Percentiles rank a stretch among this genome's conserved stretches.
Conservation (phyloP, 2,329 filamentous ascomycete genomes). For the Thielaviopsis populi region DNA sequence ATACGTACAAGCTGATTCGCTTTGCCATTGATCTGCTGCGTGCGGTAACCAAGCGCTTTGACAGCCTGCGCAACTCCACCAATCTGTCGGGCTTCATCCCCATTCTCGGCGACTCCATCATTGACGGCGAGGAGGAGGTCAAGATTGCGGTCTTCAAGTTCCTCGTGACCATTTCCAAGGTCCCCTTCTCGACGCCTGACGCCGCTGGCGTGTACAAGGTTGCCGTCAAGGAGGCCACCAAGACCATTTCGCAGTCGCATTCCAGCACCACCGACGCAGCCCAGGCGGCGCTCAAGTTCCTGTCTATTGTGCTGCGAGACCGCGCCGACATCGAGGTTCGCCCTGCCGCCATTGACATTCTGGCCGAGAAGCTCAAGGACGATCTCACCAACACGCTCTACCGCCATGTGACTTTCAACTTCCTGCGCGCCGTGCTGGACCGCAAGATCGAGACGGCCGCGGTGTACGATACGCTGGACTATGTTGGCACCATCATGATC, state of each 20-base stretch:
- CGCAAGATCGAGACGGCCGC: constrained; percentile 72
- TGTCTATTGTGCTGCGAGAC: constrained; percentile 73
- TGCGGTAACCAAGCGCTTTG: constrained; percentile 72
- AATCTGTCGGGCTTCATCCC: constrained; percentile 80
- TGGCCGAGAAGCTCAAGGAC: constrained; percentile 67
- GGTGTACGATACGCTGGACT: constrained; percentile 83
- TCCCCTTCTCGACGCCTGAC: constrained; percentile 59
- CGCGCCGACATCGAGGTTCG: constrained; percentile 60
- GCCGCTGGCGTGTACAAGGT: constrained; percentile 52
- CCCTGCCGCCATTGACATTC: constrained; percentile 65
- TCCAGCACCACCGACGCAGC: constrained; percentile 71
- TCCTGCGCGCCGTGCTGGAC: constrained; percentile 73
- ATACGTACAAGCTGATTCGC: constrained; percentile 72
- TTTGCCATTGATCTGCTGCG: constrained; percentile 82
- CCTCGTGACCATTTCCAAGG: constrained; percentile 70
- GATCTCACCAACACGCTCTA: constrained; percentile 87
- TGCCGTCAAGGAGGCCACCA: constrained; percentile 72
- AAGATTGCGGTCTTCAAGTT: constrained; percentile 76
- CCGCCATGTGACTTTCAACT: constrained; percentile 88
- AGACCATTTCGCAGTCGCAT: constrained; percentile 59
- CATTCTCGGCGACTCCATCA: constrained; percentile 71
- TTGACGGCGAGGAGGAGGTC: constrained; percentile 79
- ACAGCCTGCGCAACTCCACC: constrained; percentile 58
- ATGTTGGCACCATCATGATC: constrained; percentile 83
- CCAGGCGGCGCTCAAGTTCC: constrained; percentile 76